Evolutionary conservation across 2,329 filamentous ascomycete species (phyloP), one percentile per base, ranked within the genome.

Genomic region (Hysterium pulicare): DNA sequence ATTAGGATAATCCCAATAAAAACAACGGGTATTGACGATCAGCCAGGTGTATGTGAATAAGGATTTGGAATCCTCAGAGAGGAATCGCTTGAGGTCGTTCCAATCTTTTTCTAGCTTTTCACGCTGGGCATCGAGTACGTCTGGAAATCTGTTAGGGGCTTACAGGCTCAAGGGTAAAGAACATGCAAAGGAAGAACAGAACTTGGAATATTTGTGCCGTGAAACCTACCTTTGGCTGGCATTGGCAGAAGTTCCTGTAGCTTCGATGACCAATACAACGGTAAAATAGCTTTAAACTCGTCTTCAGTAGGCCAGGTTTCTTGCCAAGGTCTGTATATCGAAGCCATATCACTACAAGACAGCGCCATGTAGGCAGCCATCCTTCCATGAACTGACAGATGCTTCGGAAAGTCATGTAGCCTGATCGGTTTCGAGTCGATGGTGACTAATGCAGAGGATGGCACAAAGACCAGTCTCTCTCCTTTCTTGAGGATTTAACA

Each of bases 361-460:
- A 84, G 71, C 4, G 79, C 76, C 7, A 90, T 70, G 45, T 82
- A 79, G 2, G 82, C 76, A n/a, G 88, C 84, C 6, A 93, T 73
- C 30, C 88, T 76, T 21, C 82, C 84, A 54, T 94, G 88, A 17
- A 86, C 76, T 1, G 81, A 78, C 33, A 77, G 75, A 44, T 74
- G 72, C 15, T 72, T 69, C 0, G 76, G 73, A 9, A 85, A 74
- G 21, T 68, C 70, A 38, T 55, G 43, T 10, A 67, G 61, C 40
- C 71, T 65, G 41, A 89, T 75, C 2, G 67, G 46, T 22, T 71
- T 68, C 6, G 76, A 77, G 28, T 81, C 74, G n/a, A 81, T 69
- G 22, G 82, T 84, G 38, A 88, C 71, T 39, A 93, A 79, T 21
- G 79, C 74, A 36, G 68, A 66, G 31, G 76, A 73, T 8, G 85